phyloP scores from a whole-genome alignment of 805 yeast species.

The Myxozyma neglecta region DNA sequence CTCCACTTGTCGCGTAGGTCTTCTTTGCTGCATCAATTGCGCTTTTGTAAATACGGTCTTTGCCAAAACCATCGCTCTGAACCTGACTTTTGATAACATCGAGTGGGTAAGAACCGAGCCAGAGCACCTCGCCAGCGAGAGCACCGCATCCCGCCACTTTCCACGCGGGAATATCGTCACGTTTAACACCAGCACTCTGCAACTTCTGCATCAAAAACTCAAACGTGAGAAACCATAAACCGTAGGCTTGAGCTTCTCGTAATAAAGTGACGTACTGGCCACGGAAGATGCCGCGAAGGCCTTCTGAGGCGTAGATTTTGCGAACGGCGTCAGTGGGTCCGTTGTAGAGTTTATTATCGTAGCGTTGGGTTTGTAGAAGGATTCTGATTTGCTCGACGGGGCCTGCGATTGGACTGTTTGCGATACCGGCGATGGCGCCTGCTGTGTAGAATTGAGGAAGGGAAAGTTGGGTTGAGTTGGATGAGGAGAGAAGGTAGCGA shows the following conservation, averaged over 20 bases:
- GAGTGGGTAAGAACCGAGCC: slow-evolving; percentile 53
- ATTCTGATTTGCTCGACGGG: slow-evolving; percentile 97
- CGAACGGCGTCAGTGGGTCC: slow-evolving; percentile 77
- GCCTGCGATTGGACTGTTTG: slow-evolving; percentile 64
- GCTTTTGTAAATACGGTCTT: slow-evolving; percentile 60
- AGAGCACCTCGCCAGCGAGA: slow-evolving; percentile 67
- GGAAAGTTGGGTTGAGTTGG: slow-evolving; percentile 45
- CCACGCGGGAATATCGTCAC: slow-evolving; percentile 84
- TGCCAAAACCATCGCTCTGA: slow-evolving; percentile 68
- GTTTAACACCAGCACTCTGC: slow-evolving; percentile 39
- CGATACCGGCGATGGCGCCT: slow-evolving; percentile 90
- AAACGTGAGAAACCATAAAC: slow-evolving; percentile 69
- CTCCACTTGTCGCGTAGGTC: slow-evolving; percentile 59
- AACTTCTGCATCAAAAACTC: slow-evolving; percentile 50
- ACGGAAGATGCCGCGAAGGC: slow-evolving; percentile 65
- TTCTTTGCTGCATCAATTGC: slow-evolving; percentile 58
- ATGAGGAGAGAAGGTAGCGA: slow-evolving; percentile 55
- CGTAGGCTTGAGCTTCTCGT: slow-evolving; percentile 80
- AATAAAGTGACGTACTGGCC: slow-evolving; percentile 81
- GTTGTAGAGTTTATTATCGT: slow-evolving; percentile 46
- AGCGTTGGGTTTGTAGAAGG: slow-evolving; percentile 83
- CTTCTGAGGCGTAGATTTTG: slow-evolving; percentile 56
- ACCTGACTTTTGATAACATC: slow-evolving; percentile 88
- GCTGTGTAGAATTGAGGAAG: slow-evolving; percentile 73
- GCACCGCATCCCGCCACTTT: slow-evolving; percentile 87